These are phyloP conservation scores for Aspergillus cristatus DNA, from an alignment of 495 filamentous ascomycete species.

Conservation along the genomic window DNA sequence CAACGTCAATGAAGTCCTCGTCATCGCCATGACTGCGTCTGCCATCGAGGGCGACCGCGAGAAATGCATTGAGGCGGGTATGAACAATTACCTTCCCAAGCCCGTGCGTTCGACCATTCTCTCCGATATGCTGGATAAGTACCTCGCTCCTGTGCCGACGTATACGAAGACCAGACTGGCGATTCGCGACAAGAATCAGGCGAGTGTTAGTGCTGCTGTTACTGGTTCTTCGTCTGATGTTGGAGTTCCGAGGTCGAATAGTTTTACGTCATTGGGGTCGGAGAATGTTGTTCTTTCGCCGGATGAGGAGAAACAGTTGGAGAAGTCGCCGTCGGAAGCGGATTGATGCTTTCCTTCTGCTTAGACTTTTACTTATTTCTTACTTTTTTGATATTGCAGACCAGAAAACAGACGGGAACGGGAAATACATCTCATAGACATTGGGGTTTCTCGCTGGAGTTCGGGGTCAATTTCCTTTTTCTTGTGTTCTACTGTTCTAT, in stretches of 20 bases:
- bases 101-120: conserved; percentile 69
- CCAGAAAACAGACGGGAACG: no score
- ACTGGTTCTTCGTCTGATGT: conserved; percentile 14
- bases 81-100: conserved; percentile 95
- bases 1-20: conserved; percentile 62
- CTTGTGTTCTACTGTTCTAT: not conserved
- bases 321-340: conserved; percentile 2
- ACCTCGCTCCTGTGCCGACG: conserved; percentile 46
- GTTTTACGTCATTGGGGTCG: conserved; percentile 27
- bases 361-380: not conserved
- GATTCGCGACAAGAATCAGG: conserved; percentile 23
- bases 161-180: conserved; percentile 31
- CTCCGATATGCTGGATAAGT: conserved; percentile 65
- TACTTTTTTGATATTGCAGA: not conserved
- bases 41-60: conserved; percentile 88
- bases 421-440: no score
- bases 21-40: conserved; percentile 90
- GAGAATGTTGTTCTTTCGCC: conserved; percentile 13
- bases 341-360: conserved; percentile 8
- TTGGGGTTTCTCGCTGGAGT: no score
- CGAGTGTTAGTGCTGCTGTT: conserved; percentile 15
- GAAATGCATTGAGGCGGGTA: conserved; percentile 83
- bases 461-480: not conserved
- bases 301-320: conserved; percentile 17
- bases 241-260: conserved; percentile 27